Conservation (phyloP, 345 rosid species). For the Garcia nutans region DNA sequence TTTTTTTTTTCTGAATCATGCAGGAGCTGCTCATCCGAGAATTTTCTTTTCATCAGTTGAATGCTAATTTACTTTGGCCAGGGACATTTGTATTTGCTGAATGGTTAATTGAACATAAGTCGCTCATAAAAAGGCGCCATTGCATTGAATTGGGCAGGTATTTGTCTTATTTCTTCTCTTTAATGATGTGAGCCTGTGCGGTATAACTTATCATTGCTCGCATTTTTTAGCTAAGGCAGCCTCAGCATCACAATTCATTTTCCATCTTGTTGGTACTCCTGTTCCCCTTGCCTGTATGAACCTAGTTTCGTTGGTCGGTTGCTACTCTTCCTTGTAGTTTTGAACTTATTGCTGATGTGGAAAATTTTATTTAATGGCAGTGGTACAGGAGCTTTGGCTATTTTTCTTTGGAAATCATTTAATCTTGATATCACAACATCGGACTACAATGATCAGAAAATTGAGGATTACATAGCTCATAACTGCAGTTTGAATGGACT, state of each 20-base stretch:
- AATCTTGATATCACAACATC: conserved; percentile 82
- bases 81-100: conserved; percentile 90
- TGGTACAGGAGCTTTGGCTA: conserved; percentile 95
- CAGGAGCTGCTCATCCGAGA: conserved; percentile 81
- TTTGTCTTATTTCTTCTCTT: background rate
- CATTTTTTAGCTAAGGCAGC: background rate
- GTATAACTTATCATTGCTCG: background rate
- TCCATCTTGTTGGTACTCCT: background rate
- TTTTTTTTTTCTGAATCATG: conserved; percentile 24
- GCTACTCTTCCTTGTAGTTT: background rate
- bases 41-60: conserved; percentile 83
- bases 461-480: conserved; percentile 83
- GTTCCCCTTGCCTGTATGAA: background rate
- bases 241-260: background rate
- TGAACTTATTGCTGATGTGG: conserved; percentile 12
- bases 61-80: conserved; percentile 99
- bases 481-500: conserved; percentile 75
- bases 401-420: conserved; percentile 63
- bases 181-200: background rate
- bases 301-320: background rate
- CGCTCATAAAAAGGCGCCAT: conserved; percentile 51
- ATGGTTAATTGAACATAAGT: conserved; percentile 64
- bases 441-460: conserved; percentile 80
- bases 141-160: conserved; percentile 94
- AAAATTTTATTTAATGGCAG: conserved; percentile 41